phyloP scores from a whole-genome alignment of 768 basidiomycete species.

The Suillus bovinus region DNA sequence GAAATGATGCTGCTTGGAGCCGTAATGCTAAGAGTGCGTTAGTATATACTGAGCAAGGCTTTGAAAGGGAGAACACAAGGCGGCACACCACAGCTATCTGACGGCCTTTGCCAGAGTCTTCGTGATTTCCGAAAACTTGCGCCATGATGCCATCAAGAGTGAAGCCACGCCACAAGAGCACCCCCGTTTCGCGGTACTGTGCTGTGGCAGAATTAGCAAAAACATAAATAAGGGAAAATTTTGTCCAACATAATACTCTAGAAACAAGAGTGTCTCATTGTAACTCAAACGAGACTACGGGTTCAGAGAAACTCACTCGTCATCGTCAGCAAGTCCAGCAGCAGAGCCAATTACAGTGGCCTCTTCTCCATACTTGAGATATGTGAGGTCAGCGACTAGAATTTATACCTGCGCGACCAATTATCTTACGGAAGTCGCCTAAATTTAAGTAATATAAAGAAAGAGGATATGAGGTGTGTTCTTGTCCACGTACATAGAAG shows the following conservation, averaged over 20 bases:
- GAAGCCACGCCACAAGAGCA: constrained; percentile 89
- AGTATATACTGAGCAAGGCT: constrained; percentile 6
- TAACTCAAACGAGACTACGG: background rate
- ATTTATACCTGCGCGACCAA: constrained; percentile 3
- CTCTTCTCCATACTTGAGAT: constrained; percentile 79
- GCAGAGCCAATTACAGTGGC: constrained; percentile 88
- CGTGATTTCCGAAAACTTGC: constrained; percentile 86
- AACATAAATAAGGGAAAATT: background rate
- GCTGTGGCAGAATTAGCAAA: constrained; percentile 39
- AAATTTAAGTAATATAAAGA: background rate
- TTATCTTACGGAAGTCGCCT: constrained; percentile 81
- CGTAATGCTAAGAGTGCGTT: constrained; percentile 64
- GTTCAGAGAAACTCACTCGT: constrained; percentile 65
- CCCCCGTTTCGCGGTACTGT: constrained; percentile 93
- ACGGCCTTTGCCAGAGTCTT: constrained; percentile 84
- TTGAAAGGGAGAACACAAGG: background rate
- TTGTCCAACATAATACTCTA: constrained; percentile 68
- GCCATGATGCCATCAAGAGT: constrained; percentile 80
- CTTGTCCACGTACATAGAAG: constrained; percentile 66
- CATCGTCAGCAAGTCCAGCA: constrained; percentile 76
- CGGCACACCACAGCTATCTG: constrained; percentile 88
- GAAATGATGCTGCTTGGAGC: constrained; percentile 81
- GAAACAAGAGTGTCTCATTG: constrained; percentile 13
- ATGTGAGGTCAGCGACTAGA: constrained; percentile 4
- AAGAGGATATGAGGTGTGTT: background rate